Evolutionary conservation across 2,329 filamentous ascomycete genomes (phyloP).

Genomic region (Scedosporium minutisporum): DNA sequence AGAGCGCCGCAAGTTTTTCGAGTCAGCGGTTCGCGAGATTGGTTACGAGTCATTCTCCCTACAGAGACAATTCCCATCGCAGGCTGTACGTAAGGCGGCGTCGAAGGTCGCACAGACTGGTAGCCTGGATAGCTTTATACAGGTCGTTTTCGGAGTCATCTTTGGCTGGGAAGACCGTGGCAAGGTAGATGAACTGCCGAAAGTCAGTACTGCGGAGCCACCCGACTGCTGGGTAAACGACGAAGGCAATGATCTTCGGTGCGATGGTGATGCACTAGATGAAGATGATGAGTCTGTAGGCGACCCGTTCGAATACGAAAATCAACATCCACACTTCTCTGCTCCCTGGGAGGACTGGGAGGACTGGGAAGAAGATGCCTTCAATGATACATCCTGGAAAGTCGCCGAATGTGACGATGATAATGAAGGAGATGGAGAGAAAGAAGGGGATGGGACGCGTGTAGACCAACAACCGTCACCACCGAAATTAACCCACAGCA

Average conservation of each 20-base stretch:
- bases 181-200: not conserved
- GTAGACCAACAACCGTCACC: too few relatives aligned
- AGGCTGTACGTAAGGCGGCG: not conserved
- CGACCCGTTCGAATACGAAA: not conserved
- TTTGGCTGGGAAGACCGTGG: not conserved
- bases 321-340: not conserved
- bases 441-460: too few relatives aligned
- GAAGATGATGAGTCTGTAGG: not conserved
- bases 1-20: constrained; percentile 4
- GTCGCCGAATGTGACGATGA: too few relatives aligned
- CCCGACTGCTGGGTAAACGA: not conserved
- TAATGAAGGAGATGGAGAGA: too few relatives aligned
- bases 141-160: constrained; percentile 3
- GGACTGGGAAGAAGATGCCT: too few relatives aligned
- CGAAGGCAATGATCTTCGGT: not conserved
- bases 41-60: not conserved
- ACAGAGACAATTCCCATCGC: not conserved
- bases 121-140: constrained; percentile 9
- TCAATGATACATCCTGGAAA: too few relatives aligned
- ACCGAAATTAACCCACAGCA: too few relatives aligned
- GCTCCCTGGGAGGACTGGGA: too few relatives aligned
- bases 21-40: not conserved
- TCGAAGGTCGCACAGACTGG: constrained; percentile 9
- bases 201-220: not conserved
- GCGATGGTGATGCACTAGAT: not conserved